Evolutionary conservation across 2,329 filamentous ascomycete species (phyloP).

Genomic region (Neopestalotiopsis rosae): DNA sequence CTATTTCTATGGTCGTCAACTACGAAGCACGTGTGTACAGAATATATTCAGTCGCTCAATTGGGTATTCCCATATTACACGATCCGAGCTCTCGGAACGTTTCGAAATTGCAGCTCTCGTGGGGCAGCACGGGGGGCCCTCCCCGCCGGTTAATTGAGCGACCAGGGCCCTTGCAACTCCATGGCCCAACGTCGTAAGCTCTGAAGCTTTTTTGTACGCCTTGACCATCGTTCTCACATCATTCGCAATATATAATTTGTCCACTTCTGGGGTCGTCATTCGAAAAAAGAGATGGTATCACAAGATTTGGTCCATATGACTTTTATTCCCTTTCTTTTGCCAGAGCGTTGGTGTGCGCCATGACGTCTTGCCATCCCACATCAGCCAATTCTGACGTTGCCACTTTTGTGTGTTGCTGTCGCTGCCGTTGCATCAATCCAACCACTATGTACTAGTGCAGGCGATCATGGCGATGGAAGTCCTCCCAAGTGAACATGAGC

Average conservation of each 20-base stretch:
- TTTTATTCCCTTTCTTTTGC: not conserved
- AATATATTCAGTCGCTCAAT: too few relatives aligned
- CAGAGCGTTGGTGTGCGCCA: not conserved
- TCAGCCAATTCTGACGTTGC: not conserved
- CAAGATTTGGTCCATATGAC: not conserved
- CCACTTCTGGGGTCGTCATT: not conserved
- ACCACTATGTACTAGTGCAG: not conserved
- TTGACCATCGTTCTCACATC: not conserved
- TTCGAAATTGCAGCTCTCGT: slow-evolving; percentile 1
- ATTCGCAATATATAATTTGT: not conserved
- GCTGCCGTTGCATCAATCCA: not conserved
- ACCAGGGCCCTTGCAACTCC: not conserved
- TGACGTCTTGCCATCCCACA: not conserved
- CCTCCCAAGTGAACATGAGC: not conserved
- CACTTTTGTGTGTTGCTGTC: not conserved
- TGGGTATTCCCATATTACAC: not conserved
- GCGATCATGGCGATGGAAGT: not conserved
- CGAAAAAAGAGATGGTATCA: not conserved
- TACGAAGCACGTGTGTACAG: too few relatives aligned
- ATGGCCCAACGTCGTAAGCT: not conserved
- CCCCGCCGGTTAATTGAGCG: not conserved
- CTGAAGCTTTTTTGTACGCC: not conserved
- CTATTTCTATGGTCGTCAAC: too few relatives aligned
- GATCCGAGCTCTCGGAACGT: not conserved
- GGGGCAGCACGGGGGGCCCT: not conserved